Conservation (phyloP, 257 asterid genomes). For the Striga asiatica region DNA sequence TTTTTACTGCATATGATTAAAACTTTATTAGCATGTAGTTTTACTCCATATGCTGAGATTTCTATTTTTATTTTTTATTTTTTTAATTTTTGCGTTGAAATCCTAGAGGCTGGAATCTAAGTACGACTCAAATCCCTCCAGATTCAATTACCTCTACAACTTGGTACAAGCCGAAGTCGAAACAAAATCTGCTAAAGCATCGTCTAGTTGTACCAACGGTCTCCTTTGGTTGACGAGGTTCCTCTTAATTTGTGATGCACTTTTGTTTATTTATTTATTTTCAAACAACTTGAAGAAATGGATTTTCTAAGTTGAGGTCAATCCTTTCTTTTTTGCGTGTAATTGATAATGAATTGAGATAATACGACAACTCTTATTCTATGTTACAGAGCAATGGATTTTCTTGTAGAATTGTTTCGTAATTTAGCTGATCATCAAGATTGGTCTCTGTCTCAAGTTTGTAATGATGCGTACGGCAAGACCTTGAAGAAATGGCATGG, state of each 20-base stretch:
- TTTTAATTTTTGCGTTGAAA: neutral
- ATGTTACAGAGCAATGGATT: constrained; percentile 70
- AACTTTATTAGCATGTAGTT: no score
- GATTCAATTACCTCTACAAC: constrained; percentile 70
- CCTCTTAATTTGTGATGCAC: neutral
- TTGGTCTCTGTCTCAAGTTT: constrained; percentile 67
- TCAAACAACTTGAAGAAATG: neutral
- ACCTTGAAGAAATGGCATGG: constrained; percentile 89
- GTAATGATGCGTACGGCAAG: constrained; percentile 61
- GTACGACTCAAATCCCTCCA: constrained; percentile 50
- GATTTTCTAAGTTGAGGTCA: no score
- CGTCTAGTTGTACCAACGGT: constrained; percentile 76
- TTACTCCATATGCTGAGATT: neutral
- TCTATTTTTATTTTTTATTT: neutral
- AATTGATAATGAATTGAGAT: no score
- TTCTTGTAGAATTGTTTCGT: constrained; percentile 62
- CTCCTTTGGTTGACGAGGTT: constrained; percentile 91
- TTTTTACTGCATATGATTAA: no score
- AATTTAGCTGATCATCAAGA: constrained; percentile 54
- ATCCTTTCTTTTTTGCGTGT: no score
- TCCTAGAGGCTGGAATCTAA: constrained; percentile 68
- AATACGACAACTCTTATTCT: no score
- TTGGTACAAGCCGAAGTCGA: constrained; percentile 86
- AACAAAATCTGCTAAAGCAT: constrained; percentile 56
- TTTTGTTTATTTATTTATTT: no score